Evolutionary conservation across 2,329 filamentous ascomycete species (phyloP).

Genomic region (Penicillium freii): DNA sequence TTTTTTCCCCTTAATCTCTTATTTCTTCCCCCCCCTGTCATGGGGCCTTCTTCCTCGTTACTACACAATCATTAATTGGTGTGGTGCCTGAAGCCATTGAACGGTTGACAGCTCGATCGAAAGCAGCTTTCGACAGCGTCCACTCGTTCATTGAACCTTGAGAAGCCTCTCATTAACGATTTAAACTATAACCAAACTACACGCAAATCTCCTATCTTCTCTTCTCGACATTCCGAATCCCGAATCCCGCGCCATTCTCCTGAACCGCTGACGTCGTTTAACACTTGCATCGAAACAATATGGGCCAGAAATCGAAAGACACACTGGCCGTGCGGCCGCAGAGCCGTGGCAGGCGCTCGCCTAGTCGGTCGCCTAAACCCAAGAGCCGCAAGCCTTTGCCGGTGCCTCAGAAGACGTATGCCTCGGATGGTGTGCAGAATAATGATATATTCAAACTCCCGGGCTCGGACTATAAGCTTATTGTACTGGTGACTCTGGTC

Average conservation of each 20-base stretch:
- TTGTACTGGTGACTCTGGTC: constrained; percentile 70
- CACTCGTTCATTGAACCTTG: constrained; percentile 6
- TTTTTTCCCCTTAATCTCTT: constrained; percentile 19
- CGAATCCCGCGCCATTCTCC: constrained; percentile 9
- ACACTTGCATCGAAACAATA: constrained; percentile 17
- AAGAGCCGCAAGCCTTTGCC: constrained; percentile 36
- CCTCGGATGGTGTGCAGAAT: constrained; percentile 63
- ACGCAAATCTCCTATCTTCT: constrained; percentile 2
- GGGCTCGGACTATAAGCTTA: constrained; percentile 74
- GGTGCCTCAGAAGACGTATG: constrained; percentile 43
- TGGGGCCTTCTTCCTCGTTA: constrained; percentile 35
- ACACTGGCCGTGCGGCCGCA: constrained; percentile 39
- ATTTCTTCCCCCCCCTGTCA: constrained; percentile 31
- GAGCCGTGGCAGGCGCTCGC: constrained; percentile 35
- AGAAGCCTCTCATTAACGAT: constrained; percentile 3
- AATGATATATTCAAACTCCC: constrained; percentile 90
- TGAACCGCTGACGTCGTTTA: constrained; percentile 10
- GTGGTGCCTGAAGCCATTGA: constrained; percentile 16
- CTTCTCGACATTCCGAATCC: constrained; percentile 9
- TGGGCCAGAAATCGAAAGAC: constrained; percentile 35
- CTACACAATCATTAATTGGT: constrained; percentile 39
- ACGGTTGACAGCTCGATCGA: constrained; percentile 17
- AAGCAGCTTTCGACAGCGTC: constrained; percentile 12
- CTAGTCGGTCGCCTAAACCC: constrained; percentile 41
- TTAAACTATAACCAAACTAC: not conserved